These are phyloP conservation scores for Sorghum bicolor DNA, from an alignment of 176 grass and related monocot genomes.

Conservation along the genomic window DNA sequence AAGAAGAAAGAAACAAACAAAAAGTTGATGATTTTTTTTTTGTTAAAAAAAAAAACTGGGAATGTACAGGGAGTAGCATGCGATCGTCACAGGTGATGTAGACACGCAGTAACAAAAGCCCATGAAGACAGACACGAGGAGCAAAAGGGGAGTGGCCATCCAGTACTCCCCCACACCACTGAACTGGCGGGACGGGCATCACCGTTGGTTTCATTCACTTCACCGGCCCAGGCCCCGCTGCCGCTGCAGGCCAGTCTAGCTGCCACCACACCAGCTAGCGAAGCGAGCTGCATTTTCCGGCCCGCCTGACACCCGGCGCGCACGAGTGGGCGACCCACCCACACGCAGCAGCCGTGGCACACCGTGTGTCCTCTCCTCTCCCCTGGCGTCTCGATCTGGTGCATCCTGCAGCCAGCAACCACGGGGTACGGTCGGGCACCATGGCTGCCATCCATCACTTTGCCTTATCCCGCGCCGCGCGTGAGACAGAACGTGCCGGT, in stretches of 20 bases:
- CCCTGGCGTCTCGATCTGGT: neutral
- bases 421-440: too few relatives aligned
- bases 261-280: too few relatives aligned
- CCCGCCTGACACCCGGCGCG: too few relatives aligned
- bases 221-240: neutral
- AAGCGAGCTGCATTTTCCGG: too few relatives aligned
- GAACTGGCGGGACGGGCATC: too few relatives aligned
- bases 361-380: too few relatives aligned
- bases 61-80: neutral
- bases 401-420: neutral
- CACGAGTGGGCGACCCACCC: constrained; percentile 16
- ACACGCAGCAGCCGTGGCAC: neutral
- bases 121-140: neutral
- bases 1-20: neutral
- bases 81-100: constrained; percentile 38
- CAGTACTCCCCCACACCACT: too few relatives aligned
- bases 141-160: neutral
- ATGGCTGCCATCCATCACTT: neutral
- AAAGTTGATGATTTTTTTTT: too few relatives aligned
- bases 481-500: neutral
- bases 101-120: constrained; percentile 13
- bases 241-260: neutral
- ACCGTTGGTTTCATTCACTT: too few relatives aligned
- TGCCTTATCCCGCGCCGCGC: neutral
- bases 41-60: too few relatives aligned